Evolutionary conservation across 108 stramenopile species (phyloP), one percentile per base, ranked within the genome.

Genomic region (Schizochytrium sp.): DNA sequence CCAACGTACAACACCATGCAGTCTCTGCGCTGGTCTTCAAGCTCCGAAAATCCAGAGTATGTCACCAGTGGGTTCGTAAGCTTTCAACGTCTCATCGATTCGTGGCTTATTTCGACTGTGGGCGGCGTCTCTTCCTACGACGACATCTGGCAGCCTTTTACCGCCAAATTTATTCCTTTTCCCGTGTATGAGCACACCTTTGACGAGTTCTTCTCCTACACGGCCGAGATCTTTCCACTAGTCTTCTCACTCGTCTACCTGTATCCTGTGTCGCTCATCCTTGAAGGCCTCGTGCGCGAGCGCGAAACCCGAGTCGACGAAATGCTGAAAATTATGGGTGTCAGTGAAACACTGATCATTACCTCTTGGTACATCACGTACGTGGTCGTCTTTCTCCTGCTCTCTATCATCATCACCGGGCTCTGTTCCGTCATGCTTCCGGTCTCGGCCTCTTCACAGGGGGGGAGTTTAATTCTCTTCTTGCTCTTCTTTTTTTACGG

Each of bases 231-330:
- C 6, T 53, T 90, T 14, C 87, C 90, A 14, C 44, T 94, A n/a
- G 93, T 94, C 87, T 94, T 92, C 89, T 90, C 94, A 89, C 92
- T 94, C 48, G 91, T 91, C 18, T 94, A 92, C 60, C 72, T 94
- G 44, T 94, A 93, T 87, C 94, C 94, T 10, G 92, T 94, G 21
- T 89, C 93, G 12, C 60, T 92, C 21, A 87, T 90, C n/a, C 53
- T 92, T 47, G 88, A 92, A 2, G 88, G 53, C 4, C 59, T 91
- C 44, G 91, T 91, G n/a, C 53, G 90, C n/a, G 91, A 91, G 89
- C 89, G 89, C 12, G 91, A 91, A 63, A 72, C 57, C 5, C 25
- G 88, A 21, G 76, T 91, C 21, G 87, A 83, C 43, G 91, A 91
- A 88, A 87, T 72, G 25, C 90, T 91, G 63, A 90, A 90, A n/a